These are phyloP conservation scores for Endoconidiophora polonica DNA, from an alignment of 2,329 filamentous ascomycete genomes.

Conservation along the genomic window DNA sequence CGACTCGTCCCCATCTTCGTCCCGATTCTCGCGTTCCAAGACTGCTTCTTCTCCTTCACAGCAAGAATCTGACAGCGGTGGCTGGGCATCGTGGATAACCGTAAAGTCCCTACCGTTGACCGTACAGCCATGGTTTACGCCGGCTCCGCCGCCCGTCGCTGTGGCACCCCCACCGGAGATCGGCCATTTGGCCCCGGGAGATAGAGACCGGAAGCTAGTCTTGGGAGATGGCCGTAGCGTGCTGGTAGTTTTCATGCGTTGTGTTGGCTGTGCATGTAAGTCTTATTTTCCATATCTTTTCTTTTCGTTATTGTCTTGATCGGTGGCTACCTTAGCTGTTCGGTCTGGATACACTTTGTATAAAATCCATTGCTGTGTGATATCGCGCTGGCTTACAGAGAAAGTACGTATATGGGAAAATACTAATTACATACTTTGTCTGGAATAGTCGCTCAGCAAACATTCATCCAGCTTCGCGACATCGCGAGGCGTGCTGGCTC, in stretches of 20 bases:
- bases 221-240: conserved; percentile 28
- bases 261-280: conserved; percentile 39
- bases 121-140: conserved; percentile 36
- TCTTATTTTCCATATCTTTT: conserved; percentile 8
- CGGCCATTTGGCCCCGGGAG: conserved; percentile 31
- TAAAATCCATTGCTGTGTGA: too few relatives aligned
- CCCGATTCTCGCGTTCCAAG: conserved; percentile 4
- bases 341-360: too few relatives aligned
- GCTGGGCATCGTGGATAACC: conserved; percentile 32
- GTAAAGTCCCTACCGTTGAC: conserved; percentile 33
- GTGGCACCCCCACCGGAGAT: conserved; percentile 28
- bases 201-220: conserved; percentile 27
- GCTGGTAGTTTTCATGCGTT: conserved; percentile 36
- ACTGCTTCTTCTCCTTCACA: conserved; percentile 18
- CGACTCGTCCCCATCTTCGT: conserved; percentile 15
- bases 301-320: conserved; percentile 1
- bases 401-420: too few relatives aligned
- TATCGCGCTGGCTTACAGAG: too few relatives aligned
- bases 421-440: not conserved
- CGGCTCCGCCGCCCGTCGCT: conserved; percentile 32
- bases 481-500: conserved; percentile 32
- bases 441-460: conserved; percentile 34
- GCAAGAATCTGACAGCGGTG: conserved; percentile 1
- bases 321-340: too few relatives aligned
- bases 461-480: conserved; percentile 37